Conservation (phyloP, 441 rosid species). For the Erodium texanum region DNA sequence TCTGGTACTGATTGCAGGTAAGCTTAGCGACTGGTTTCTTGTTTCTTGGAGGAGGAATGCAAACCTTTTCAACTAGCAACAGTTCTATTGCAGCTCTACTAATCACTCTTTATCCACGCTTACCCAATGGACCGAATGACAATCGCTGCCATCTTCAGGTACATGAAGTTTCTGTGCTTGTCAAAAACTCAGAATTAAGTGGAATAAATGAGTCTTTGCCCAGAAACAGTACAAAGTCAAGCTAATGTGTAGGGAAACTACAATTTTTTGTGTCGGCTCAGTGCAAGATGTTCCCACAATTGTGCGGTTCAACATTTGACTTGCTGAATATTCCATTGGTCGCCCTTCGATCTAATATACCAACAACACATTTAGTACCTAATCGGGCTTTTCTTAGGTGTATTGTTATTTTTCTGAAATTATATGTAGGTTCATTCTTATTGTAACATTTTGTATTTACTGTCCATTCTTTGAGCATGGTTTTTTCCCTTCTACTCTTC, state of each 20-base stretch:
- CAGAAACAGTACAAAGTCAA: not conserved
- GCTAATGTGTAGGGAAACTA: not conserved
- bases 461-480: too few species aligned
- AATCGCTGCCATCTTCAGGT: constrained; percentile 99
- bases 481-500: not conserved
- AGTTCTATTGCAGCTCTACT: constrained; percentile 81
- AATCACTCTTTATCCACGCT: constrained; percentile 82
- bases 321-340: not conserved
- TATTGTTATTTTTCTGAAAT: too few species aligned
- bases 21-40: constrained; percentile 91
- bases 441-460: too few species aligned
- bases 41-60: constrained; percentile 96
- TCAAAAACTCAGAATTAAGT: not conserved
- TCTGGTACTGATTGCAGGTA: constrained; percentile 37
- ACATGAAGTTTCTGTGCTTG: constrained; percentile 14
- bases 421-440: too few species aligned
- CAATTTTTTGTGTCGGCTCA: not conserved
- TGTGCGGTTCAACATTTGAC: not conserved
- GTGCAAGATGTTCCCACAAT: not conserved
- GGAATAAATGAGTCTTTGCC: not conserved
- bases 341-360: not conserved
- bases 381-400: not conserved
- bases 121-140: constrained; percentile 96
- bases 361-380: not conserved
- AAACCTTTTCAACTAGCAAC: constrained; percentile 81